phyloP scores from a whole-genome alignment of 768 basidiomycete genomes.

The Amanita pseudoporphyria region DNA sequence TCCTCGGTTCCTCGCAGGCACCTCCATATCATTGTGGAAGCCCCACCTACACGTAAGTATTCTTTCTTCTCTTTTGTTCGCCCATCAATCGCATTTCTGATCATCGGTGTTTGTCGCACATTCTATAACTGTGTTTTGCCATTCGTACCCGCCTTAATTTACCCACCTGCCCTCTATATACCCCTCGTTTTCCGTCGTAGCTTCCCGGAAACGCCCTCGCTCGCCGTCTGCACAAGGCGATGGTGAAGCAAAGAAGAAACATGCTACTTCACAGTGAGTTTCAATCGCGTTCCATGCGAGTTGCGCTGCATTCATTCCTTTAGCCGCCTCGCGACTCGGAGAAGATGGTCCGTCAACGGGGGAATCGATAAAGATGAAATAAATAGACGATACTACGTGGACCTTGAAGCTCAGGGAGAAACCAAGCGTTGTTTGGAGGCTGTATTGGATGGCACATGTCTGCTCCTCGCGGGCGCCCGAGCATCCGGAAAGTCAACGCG shows the following conservation, averaged over 20 bases:
- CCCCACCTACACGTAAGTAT: too few relatives aligned
- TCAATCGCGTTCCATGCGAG: too few relatives aligned
- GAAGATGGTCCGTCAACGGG: slow-evolving; percentile 2
- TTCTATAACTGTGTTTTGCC: too few relatives aligned
- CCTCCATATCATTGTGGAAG: too few relatives aligned
- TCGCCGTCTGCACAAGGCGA: slow-evolving; percentile 2
- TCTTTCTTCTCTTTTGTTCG: too few relatives aligned
- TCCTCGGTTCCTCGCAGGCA: too few relatives aligned
- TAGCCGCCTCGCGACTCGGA: slow-evolving; percentile 3
- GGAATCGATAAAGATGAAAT: slow-evolving; percentile 5
- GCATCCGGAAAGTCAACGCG: slow-evolving; percentile 11
- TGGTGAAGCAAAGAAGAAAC: neutral
- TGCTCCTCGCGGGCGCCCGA: slow-evolving; percentile 9
- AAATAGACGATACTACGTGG: slow-evolving; percentile 9
- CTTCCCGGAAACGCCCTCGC: too few relatives aligned
- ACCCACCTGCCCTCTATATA: neutral
- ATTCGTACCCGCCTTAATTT: neutral
- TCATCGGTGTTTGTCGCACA: too few relatives aligned
- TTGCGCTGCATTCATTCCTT: neutral
- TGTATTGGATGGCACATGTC: slow-evolving; percentile 3
- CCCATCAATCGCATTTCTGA: too few relatives aligned
- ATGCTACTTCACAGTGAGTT: too few relatives aligned
- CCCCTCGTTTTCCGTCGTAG: too few relatives aligned
- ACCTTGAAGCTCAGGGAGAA: slow-evolving; percentile 10
- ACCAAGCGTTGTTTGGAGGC: slow-evolving; percentile 10